These are phyloP conservation scores for Exophiala sp. DNA, from an alignment of 2,329 filamentous ascomycete genomes.

Conservation along the genomic window DNA sequence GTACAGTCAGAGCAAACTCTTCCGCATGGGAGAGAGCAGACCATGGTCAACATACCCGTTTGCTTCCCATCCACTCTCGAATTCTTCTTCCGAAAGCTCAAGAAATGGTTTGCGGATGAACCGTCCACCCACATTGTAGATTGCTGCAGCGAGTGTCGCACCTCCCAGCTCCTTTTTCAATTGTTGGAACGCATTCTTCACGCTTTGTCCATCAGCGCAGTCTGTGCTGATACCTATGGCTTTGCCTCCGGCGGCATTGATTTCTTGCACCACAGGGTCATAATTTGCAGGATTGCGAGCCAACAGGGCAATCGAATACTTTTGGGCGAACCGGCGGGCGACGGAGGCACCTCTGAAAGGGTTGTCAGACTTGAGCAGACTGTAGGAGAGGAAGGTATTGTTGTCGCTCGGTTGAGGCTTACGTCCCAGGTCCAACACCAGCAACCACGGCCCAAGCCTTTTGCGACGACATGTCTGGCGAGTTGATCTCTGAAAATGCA, in stretches of 20 bases:
- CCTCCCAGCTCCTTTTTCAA: slow-evolving; percentile 50
- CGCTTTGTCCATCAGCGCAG: slow-evolving; percentile 47
- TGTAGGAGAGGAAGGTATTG: neutral
- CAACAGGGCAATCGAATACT: slow-evolving; percentile 56
- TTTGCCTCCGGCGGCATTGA: slow-evolving; percentile 53
- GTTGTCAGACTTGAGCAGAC: neutral
- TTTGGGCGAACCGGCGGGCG: slow-evolving; percentile 53
- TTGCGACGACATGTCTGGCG: slow-evolving; percentile 23
- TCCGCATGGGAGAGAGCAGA: neutral
- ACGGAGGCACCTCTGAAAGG: slow-evolving; percentile 50
- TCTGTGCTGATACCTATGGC: slow-evolving; percentile 58
- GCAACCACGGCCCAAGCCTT: slow-evolving; percentile 44
- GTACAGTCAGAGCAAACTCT: neutral
- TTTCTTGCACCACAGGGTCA: slow-evolving; percentile 51
- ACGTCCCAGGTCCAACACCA: slow-evolving; percentile 44
- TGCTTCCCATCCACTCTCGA: slow-evolving; percentile 46
- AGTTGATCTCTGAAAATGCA: neutral
- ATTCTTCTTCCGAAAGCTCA: slow-evolving; percentile 55
- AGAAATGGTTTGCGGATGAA: slow-evolving; percentile 57
- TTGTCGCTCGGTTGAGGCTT: slow-evolving; percentile 10
- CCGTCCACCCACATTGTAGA: slow-evolving; percentile 56
- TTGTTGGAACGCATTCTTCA: slow-evolving; percentile 49
- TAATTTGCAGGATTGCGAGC: slow-evolving; percentile 55
- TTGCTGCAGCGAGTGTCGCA: slow-evolving; percentile 46
- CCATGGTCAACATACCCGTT: slow-evolving; percentile 39